Conservation (phyloP, 768 basidiomycete species). For the Xerocomus spinulosus region DNA sequence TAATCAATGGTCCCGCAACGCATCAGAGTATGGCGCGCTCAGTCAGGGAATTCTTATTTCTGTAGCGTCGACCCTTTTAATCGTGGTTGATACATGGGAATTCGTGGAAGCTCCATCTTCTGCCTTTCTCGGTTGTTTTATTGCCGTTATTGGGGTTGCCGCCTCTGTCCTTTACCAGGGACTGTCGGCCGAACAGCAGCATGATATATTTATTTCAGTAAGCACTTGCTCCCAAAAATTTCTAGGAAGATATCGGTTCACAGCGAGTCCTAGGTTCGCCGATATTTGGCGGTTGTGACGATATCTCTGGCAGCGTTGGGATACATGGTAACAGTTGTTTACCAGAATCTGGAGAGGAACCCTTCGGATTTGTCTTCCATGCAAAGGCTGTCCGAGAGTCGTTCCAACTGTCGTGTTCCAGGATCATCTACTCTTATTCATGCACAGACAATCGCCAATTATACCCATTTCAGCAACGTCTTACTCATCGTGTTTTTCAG, state of each 20-base stretch:
- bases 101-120: conserved; percentile 5
- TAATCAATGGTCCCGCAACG: not conserved
- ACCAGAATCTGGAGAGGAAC: not conserved
- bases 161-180: not conserved
- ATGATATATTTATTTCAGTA: conserved; percentile 13
- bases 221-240: not conserved
- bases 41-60: conserved; percentile 20
- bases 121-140: conserved; percentile 16
- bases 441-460: conserved; percentile 20
- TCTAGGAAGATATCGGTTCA: not conserved
- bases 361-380: conserved; percentile 3
- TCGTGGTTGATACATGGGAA: conserved; percentile 9
- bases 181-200: not conserved
- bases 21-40: conserved; percentile 30
- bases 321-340: conserved; percentile 2
- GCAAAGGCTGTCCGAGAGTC: not conserved
- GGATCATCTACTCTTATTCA: conserved; percentile 19
- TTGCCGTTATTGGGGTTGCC: conserved; percentile 12
- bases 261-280: conserved; percentile 1
- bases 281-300: conserved; percentile 1
- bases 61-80: conserved; percentile 6
- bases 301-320: conserved; percentile 5
- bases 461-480: conserved; percentile 38
- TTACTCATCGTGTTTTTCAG: conserved; percentile 49
- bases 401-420: conserved; percentile 14